Base-by-base conservation (phyloP, 176 grass and related monocot species). In the Oropetium thomaeum region DNA sequence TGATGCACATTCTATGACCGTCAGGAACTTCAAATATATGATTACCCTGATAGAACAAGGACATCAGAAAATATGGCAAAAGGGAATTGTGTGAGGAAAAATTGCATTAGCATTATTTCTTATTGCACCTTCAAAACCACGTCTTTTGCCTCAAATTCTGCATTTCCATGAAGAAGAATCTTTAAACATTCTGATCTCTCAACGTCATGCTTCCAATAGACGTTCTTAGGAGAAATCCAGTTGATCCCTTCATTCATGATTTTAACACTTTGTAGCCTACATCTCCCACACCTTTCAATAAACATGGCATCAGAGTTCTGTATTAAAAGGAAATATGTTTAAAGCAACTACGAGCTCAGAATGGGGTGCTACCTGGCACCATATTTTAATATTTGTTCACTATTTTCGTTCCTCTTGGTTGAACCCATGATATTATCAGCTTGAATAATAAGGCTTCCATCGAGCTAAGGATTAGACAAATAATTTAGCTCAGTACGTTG, bases 191-290 rank as follows among this genome's bases (percentile, higher is more conserved):
- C 91, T 65, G 79, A 82, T 98, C 91, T 98, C 55, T 98, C 79
- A 6, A 98, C 91, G 49, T 92, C 84, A 86, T 98, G 87, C 81
- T 95, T 88, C 91, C 96, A 98, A 41, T 98, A 98, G 51, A 98
- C 81, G 77, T 95, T 98, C 74, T 59, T 82, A 20, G 91, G 65
- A 84, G 89, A 98, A 75, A 29, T 85, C 91, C 91, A 98, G 22
- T 84, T 87, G 54, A 98, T 89, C 84, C 96, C 96, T 82, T 87
- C 77, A 70, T 98, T 98, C 44, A 80, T 58, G 71, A 98, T 81
- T 83, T 89, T 88, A 31, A 95, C 82, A 71, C 38, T 71, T 64
- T 88, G 75, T 38, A 98, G 76, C 69, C 87, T 94, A 75, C 96
- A 98, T 83, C 87, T 92, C 58, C 84, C 84, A 39, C 84, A 98